Evolutionary conservation across 768 basidiomycete species (phyloP).

Genomic region (Amanita fuliginea): DNA sequence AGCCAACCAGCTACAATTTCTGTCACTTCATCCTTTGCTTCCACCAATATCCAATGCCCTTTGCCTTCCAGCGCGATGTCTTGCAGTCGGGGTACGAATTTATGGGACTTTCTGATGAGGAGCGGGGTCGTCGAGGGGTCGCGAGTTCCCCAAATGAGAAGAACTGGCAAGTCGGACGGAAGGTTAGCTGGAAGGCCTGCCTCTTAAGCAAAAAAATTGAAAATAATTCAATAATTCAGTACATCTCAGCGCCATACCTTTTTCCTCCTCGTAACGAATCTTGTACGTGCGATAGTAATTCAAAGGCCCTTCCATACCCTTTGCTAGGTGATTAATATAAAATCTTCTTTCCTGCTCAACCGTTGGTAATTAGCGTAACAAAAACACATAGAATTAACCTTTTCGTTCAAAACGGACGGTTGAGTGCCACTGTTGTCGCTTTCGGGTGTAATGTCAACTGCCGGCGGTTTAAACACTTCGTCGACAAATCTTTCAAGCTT

Average conservation of each 20-base stretch:
- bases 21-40: constrained; percentile 46
- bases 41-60: constrained; percentile 65
- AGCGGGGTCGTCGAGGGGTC: constrained; percentile 37
- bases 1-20: constrained; percentile 38
- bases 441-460: constrained; percentile 11
- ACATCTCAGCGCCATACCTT: constrained; percentile 17
- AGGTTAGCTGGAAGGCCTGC: constrained; percentile 32
- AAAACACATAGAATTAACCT: constrained; percentile 9
- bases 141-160: constrained; percentile 48
- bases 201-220: constrained; percentile 17
- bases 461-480: constrained; percentile 16
- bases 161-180: constrained; percentile 39
- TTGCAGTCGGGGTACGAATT: constrained; percentile 39
- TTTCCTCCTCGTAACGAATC: constrained; percentile 58
- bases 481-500: constrained; percentile 30
- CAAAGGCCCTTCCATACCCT: constrained; percentile 60
- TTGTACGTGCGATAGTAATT: constrained; percentile 64
- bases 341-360: constrained; percentile 40
- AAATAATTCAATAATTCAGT: background rate
- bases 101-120: constrained; percentile 31
- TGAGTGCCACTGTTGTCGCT: constrained; percentile 4
- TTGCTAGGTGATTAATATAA: constrained; percentile 33
- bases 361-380: background rate
- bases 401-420: constrained; percentile 16
- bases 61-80: constrained; percentile 39